Conservation (phyloP, 257 asterid genomes). For the Plantago major region DNA sequence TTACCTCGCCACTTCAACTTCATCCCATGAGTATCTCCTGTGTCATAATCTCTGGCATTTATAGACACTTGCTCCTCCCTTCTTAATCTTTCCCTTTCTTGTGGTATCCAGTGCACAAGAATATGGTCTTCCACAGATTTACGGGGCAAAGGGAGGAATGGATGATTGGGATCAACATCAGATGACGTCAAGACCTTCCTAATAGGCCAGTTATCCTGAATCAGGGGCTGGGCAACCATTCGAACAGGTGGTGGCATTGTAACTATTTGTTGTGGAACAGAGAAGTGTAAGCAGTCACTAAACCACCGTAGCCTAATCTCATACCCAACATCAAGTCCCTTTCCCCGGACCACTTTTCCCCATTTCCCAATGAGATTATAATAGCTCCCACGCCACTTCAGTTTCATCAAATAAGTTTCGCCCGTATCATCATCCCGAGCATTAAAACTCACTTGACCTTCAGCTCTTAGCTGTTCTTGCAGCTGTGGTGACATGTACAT, state of each 20-base stretch:
- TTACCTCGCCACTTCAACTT: slow-evolving; percentile 77
- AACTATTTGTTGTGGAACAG: slow-evolving; percentile 70
- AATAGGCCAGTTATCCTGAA: slow-evolving; percentile 77
- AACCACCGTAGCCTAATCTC: slow-evolving; percentile 69
- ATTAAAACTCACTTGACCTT: slow-evolving; percentile 59
- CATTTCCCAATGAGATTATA: slow-evolving; percentile 77
- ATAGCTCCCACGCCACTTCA: slow-evolving; percentile 83
- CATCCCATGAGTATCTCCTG: slow-evolving; percentile 67
- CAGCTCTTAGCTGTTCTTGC: slow-evolving; percentile 50
- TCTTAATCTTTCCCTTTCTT: slow-evolving; percentile 58
- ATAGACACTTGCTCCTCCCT: slow-evolving; percentile 70
- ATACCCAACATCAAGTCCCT: slow-evolving; percentile 76
- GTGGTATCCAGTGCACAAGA: slow-evolving; percentile 64
- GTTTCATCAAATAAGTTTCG: slow-evolving; percentile 57
- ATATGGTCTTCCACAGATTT: slow-evolving; percentile 75
- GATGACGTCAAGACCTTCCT: slow-evolving; percentile 65
- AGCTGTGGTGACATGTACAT: slow-evolving; percentile 62
- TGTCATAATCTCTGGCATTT: slow-evolving; percentile 68
- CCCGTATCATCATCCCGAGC: slow-evolving; percentile 78
- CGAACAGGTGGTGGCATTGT: slow-evolving; percentile 45
- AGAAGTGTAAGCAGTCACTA: slow-evolving; percentile 68
- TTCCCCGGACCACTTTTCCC: slow-evolving; percentile 74
- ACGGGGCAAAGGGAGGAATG: slow-evolving; percentile 78
- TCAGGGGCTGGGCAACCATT: slow-evolving; percentile 39
- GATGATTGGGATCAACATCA: slow-evolving; percentile 78